A percentile compares a stretch with the other conserved stretches of the same genome.
These are phyloP conservation scores for Orbilia oligospora DNA, from an alignment of 2,329 filamentous ascomycete genomes.

Conservation along the genomic window DNA sequence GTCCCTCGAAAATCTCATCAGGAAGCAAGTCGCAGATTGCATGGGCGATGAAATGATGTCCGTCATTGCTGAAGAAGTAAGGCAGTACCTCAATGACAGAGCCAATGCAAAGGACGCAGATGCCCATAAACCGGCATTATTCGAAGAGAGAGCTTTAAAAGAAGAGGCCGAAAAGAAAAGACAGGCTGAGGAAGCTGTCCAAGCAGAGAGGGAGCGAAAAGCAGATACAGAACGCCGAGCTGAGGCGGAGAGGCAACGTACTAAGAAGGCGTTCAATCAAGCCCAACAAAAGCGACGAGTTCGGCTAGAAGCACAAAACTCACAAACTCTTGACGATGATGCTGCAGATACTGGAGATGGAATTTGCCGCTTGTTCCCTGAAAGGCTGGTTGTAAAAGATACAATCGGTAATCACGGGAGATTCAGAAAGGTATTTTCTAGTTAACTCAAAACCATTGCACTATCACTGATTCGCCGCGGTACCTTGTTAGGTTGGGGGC, in stretches of 20 bases:
- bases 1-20: slow-evolving; percentile 76
- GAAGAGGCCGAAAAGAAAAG: slow-evolving; percentile 77
- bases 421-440: slow-evolving; percentile 42
- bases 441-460: not conserved
- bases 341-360: slow-evolving; percentile 28
- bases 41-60: slow-evolving; percentile 77
- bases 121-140: slow-evolving; percentile 83
- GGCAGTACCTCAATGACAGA: slow-evolving; percentile 86
- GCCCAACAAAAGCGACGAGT: slow-evolving; percentile 60
- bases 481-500: slow-evolving; percentile 27
- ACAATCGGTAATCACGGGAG: slow-evolving; percentile 45
- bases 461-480: not conserved
- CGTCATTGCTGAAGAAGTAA: slow-evolving; percentile 74
- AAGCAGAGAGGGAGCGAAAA: slow-evolving; percentile 68
- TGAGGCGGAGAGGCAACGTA: slow-evolving; percentile 68
- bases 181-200: slow-evolving; percentile 71
- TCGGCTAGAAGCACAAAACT: slow-evolving; percentile 36
- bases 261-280: slow-evolving; percentile 64
- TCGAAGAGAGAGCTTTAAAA: slow-evolving; percentile 88
- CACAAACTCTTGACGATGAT: slow-evolving; percentile 26
- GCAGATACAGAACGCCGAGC: slow-evolving; percentile 72
- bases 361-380: slow-evolving; percentile 36
- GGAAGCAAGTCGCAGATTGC: slow-evolving; percentile 77
- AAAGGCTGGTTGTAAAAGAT: slow-evolving; percentile 54
- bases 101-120: slow-evolving; percentile 81